Base-by-base conservation (phyloP, 257 asterid species). In the Fraxinus cuspidata region DNA sequence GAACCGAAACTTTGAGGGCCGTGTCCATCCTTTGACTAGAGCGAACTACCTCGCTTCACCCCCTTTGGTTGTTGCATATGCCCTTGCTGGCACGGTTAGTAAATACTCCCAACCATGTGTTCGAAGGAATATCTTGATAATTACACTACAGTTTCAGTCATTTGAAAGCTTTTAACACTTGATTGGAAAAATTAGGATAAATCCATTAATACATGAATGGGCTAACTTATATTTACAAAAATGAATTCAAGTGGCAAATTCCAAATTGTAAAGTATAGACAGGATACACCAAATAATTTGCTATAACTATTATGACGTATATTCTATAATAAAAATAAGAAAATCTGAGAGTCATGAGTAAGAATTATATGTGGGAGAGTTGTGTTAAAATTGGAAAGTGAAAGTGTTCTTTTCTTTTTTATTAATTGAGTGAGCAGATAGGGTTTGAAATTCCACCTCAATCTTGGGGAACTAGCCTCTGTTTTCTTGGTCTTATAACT, bases 41-140 rank as follows among this genome's bases (percentile, higher is more conserved):
- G 97, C 97, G 44, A 94, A 94, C 84, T 94, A 94, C 84, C 96
- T 94, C 78, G 97, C 99, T 79, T 94, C 99, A 75, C 99, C 99
- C 80, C 99, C 99, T 73, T 85, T 94, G 29, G 99, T 94, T 78
- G 99, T 94, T 68, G 99, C 97, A 16, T 94, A 94, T 85, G 99
- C 99, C 51, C 97, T 94, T 86, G 96, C 99, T 84, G 99, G 99
- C 85, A 92, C 97, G 76, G 97, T 94, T 79, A 73, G 96, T 86
- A 40, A 76, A 67, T 82, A 40, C 25, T 77, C 28, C 75, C 32
- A 25, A 44, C 19, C 69, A 64, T 28, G 42, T 64, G 56, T 64
- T 74, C 19, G 34, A 49, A 53, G 69, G 31, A 67, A 31, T 56
- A 23, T 74, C 37, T 19, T 72, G 44, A 32, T 79, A 63, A 31